Evolutionary conservation across 768 basidiomycete genomes (phyloP).

Genomic region (Clathrus columnatus): DNA sequence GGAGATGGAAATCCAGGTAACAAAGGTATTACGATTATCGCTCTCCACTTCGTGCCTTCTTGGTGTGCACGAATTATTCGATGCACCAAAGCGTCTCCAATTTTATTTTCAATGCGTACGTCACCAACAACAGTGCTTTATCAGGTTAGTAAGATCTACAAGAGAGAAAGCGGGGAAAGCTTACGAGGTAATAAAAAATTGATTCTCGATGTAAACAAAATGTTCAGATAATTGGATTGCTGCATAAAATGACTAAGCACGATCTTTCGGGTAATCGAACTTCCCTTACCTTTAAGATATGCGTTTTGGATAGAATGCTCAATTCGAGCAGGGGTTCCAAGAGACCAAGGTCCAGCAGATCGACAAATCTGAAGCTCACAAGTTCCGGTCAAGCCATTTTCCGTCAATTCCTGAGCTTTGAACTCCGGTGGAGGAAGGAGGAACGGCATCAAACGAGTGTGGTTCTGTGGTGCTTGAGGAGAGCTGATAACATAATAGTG

Average conservation of each 20-base stretch:
- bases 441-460: constrained; percentile 87
- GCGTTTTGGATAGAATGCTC: constrained; percentile 95
- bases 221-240: constrained; percentile 92
- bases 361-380: constrained; percentile 97
- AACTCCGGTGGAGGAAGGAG: constrained; percentile 91
- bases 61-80: constrained; percentile 83
- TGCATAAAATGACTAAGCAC: constrained; percentile 21
- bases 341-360: constrained; percentile 92
- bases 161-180: constrained; percentile 19
- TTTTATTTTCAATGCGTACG: constrained; percentile 81
- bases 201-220: constrained; percentile 97
- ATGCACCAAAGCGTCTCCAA: constrained; percentile 88
- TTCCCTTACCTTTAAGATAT: constrained; percentile 73
- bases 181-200: constrained; percentile 86
- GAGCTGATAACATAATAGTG: not conserved
- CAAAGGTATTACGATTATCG: constrained; percentile 85
- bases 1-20: constrained; percentile 91
- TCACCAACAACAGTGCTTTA: constrained; percentile 75
- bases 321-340: constrained; percentile 76
- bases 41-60: constrained; percentile 79
- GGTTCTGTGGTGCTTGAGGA: constrained; percentile 49
- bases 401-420: constrained; percentile 64
- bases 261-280: not conserved
- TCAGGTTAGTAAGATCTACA: constrained; percentile 10
- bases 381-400: constrained; percentile 83